phyloP scores from a whole-genome alignment of 2,329 filamentous ascomycete genomes.

The Immersiporthe knoxdaviesiana region DNA sequence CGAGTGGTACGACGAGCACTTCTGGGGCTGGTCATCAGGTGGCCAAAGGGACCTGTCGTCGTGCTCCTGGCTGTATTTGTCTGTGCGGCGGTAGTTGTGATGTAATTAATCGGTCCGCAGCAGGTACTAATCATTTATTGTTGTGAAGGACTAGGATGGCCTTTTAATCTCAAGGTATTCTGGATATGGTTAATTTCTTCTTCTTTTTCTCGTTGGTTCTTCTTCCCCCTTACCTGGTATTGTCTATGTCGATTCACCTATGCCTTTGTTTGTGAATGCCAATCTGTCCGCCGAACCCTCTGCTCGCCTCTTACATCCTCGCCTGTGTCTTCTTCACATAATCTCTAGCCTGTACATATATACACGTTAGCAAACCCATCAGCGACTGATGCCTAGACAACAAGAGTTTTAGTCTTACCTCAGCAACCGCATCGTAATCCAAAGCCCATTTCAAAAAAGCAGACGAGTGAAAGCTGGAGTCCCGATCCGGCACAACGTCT shows the following conservation, averaged over 20 bases:
- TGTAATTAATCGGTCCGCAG: background rate
- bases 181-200: too few species aligned
- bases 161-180: background rate
- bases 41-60: background rate
- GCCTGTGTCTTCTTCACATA: background rate
- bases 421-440: conserved; percentile 20
- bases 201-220: too few species aligned
- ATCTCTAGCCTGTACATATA: background rate
- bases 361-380: background rate
- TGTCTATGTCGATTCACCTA: background rate
- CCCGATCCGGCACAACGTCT: conserved; percentile 13
- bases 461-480: conserved; percentile 11
- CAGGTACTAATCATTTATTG: background rate
- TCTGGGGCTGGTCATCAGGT: background rate
- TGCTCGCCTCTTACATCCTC: background rate
- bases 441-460: conserved; percentile 21
- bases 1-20: background rate
- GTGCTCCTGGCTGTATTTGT: conserved; percentile 4
- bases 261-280: background rate
- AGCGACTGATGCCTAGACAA: too few species aligned
- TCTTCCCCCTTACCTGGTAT: too few species aligned
- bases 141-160: too few species aligned
- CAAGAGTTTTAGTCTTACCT: conserved; percentile 12
- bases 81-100: background rate
- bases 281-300: background rate